These are phyloP conservation scores for Mycocalia duriaeana DNA, from an alignment of 1,284 basidiomycete genomes.

Conservation along the genomic window DNA sequence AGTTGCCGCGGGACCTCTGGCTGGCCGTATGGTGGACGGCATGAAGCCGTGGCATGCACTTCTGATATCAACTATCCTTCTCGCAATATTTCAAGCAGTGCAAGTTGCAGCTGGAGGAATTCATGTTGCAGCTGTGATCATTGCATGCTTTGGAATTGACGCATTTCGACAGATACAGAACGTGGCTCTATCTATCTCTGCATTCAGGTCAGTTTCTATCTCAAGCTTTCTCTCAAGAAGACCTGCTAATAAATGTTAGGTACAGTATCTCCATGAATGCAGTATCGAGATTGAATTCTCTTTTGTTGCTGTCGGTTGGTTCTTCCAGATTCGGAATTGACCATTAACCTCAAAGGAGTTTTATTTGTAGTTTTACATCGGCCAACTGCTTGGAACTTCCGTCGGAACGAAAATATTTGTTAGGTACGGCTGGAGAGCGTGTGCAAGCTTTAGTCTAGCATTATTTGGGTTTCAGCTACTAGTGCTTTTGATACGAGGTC, in stretches of 20 bases:
- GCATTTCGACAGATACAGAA: slow-evolving; percentile 27
- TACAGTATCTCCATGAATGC: slow-evolving; percentile 41
- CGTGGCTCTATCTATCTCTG: slow-evolving; percentile 21
- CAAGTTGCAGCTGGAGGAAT: slow-evolving; percentile 45
- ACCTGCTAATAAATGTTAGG: background rate
- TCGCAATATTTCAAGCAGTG: slow-evolving; percentile 38
- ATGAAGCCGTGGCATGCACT: slow-evolving; percentile 58
- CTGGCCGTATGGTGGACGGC: slow-evolving; percentile 48
- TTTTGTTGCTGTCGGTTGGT: slow-evolving; percentile 43
- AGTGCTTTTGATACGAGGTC: slow-evolving; percentile 39
- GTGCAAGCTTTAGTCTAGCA: slow-evolving; percentile 39
- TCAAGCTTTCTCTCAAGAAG: background rate
- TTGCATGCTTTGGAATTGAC: slow-evolving; percentile 27
- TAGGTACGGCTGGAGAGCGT: slow-evolving; percentile 47
- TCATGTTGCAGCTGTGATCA: slow-evolving; percentile 40
- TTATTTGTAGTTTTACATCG: slow-evolving; percentile 32
- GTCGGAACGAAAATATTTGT: slow-evolving; percentile 51
- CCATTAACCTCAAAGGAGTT: slow-evolving; percentile 3
- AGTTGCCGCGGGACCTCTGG: slow-evolving; percentile 48
- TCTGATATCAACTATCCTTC: slow-evolving; percentile 34
- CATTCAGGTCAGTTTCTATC: slow-evolving; percentile 22
- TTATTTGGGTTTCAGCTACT: slow-evolving; percentile 36
- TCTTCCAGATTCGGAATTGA: slow-evolving; percentile 1
- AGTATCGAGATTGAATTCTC: slow-evolving; percentile 47
- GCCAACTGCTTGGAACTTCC: slow-evolving; percentile 53